These are phyloP conservation scores for Calonectria pseudoturangicola DNA, from an alignment of 2,329 filamentous ascomycete species.

Conservation along the genomic window DNA sequence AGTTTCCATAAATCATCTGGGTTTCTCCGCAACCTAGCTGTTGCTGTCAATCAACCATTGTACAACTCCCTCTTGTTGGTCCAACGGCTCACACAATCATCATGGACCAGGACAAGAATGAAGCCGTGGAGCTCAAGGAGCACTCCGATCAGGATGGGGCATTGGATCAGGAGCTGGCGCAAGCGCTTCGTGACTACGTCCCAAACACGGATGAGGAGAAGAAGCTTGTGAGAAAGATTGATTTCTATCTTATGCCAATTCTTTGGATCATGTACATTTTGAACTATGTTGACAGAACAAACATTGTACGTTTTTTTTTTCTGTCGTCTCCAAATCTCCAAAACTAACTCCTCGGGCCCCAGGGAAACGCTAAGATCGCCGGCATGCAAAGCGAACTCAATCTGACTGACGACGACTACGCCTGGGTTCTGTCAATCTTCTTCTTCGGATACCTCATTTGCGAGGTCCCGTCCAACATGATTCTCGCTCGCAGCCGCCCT, in stretches of 20 bases:
- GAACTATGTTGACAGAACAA: conserved; percentile 53
- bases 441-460: conserved; percentile 72
- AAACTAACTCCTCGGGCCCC: neutral
- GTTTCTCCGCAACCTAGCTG: neutral
- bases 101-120: conserved; percentile 31
- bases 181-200: conserved; percentile 24
- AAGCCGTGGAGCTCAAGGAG: conserved; percentile 32
- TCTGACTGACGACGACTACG: conserved; percentile 28
- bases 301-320: conserved; percentile 47
- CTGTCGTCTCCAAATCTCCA: neutral
- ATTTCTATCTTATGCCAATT: conserved; percentile 69
- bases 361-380: conserved; percentile 39
- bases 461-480: conserved; percentile 72
- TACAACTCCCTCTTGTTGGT: neutral
- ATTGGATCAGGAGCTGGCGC: neutral
- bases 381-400: conserved; percentile 33
- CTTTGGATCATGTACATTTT: conserved; percentile 59
- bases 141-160: neutral
- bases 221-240: conserved; percentile 65
- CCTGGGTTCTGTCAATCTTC: conserved; percentile 58
- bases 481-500: conserved; percentile 68
- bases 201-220: conserved; percentile 52
- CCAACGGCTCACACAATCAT: neutral
- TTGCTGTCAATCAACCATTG: neutral
- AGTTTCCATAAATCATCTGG: neutral